These are phyloP conservation scores for Trypanosoma mega DNA, from an alignment of 208 protist genomes.

Conservation along the genomic window DNA sequence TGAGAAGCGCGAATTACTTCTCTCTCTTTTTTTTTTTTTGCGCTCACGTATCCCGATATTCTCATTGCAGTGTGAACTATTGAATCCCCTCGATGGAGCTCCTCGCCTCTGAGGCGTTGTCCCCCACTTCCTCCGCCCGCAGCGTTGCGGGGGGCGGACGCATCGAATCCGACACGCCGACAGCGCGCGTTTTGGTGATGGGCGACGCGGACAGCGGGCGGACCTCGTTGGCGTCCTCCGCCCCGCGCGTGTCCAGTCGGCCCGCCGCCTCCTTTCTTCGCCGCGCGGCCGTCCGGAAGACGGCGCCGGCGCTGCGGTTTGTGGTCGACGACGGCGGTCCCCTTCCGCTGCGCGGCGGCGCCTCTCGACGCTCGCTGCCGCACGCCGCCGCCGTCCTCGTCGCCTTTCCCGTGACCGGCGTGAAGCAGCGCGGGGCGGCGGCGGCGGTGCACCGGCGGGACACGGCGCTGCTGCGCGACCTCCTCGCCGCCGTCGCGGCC, in stretches of 20 bases:
- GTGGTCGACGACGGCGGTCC: constrained; percentile 20
- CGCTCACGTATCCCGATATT: too few species aligned
- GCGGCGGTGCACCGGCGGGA: constrained; percentile 18
- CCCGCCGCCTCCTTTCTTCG: constrained; percentile 8
- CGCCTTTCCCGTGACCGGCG: constrained; percentile 23
- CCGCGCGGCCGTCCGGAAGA: constrained; percentile 2
- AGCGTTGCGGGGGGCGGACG: neutral
- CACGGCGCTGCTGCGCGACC: constrained; percentile 12
- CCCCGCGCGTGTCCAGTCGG: too few species aligned
- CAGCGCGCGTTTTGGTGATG: constrained; percentile 13
- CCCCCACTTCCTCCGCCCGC: neutral
- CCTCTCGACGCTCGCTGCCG: constrained; percentile 4
- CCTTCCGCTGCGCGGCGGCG: constrained; percentile 13
- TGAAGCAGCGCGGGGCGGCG: constrained; percentile 23
- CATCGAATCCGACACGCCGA: constrained; percentile 1
- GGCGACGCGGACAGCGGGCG: constrained; percentile 27
- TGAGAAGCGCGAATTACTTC: neutral
- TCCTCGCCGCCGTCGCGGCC: constrained; percentile 21
- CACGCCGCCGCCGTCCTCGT: constrained; percentile 22
- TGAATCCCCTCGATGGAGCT: too few species aligned
- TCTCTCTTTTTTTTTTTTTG: neutral
- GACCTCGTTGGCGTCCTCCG: constrained; percentile 24
- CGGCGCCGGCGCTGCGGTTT: constrained; percentile 7
- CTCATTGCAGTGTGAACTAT: too few species aligned
- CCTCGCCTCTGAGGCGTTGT: neutral